Conservation (phyloP, 768 basidiomycete species). For the Inosperma sp. region DNA sequence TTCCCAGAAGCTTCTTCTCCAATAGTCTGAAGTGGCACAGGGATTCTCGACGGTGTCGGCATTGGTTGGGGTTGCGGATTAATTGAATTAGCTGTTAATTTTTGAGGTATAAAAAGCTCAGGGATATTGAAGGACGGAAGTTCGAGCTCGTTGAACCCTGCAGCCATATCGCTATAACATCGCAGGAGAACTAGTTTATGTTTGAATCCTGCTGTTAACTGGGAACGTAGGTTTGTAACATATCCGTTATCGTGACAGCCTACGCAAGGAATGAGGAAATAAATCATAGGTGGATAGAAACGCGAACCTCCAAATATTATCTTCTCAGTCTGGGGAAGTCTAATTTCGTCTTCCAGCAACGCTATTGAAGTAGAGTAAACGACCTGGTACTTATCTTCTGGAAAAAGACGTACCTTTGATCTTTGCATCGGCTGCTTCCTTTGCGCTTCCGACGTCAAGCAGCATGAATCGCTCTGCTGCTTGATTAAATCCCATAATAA, state of each 20-base stretch:
- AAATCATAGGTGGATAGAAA: constrained; percentile 4
- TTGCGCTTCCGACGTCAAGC: constrained; percentile 64
- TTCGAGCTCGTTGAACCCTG: constrained; percentile 51
- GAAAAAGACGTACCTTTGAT: constrained; percentile 53
- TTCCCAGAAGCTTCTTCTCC: constrained; percentile 8
- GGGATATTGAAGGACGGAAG: constrained; percentile 52
- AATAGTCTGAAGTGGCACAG: constrained; percentile 9
- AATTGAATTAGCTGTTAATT: constrained; percentile 34
- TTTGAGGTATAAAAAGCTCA: constrained; percentile 56
- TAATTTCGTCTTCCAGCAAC: constrained; percentile 57
- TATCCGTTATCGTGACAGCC: constrained; percentile 76
- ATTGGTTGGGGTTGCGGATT: constrained; percentile 11
- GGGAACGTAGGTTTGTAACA: constrained; percentile 54
- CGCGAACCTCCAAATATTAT: constrained; percentile 61
- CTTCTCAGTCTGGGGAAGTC: constrained; percentile 58
- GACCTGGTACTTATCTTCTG: background rate
- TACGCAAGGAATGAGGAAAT: constrained; percentile 21
- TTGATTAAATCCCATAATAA: constrained; percentile 66
- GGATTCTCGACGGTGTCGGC: constrained; percentile 7
- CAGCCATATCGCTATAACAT: constrained; percentile 58
- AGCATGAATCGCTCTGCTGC: constrained; percentile 62
- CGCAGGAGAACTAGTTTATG: constrained; percentile 62
- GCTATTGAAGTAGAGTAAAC: constrained; percentile 26
- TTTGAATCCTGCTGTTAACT: constrained; percentile 59
- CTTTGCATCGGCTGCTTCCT: constrained; percentile 74